Base-by-base conservation (phyloP, 306 rosid species). In the Begonia fuchsioides region DNA sequence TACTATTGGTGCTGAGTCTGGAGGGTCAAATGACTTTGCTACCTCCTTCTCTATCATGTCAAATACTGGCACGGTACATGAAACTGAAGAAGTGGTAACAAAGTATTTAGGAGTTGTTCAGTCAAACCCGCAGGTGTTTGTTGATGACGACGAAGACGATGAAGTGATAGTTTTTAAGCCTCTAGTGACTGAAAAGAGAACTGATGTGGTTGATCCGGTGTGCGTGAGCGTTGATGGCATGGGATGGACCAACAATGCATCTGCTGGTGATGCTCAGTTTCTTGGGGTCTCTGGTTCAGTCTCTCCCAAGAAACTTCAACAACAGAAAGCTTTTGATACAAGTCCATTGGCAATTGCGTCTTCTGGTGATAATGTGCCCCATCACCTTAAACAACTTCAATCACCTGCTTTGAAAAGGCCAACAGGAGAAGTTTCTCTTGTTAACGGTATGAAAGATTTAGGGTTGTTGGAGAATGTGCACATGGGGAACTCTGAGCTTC, bases 121-220 rank as follows among this genome's bases (percentile, higher is more conserved):
- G 63, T 68, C 67, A 50, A 76, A 74, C 55, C 68, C 60, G 32
- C 74, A 58, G 52, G 60, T 58, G 43, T 54, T 47, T 67, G 20
- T 62, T 32, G 97, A 79, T 63, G 93, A 64, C 55, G 97, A 90
- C 53, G 95, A 90, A 6, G 94, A 90, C 12, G 98, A 90, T 11
- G 98, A 90, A 63, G 92, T 90, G 26, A 90, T 90, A 64, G 96
- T 90, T 66, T 90, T 85, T 55, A 90, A 90, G 64, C 98, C 98
- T 41, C 35, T 74, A 26, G 70, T 67, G 55, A 55, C 83, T 17
- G 98, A 90, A 68, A 90, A 82, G 68, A 76, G 54, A 51, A 54
- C 67, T 44, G 85, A 81, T 54, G 50, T 39, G 39, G 45, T 51
- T 57, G 61, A 47, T 46, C 64, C 78, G 17, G 53, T 74, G 44